Conservation (phyloP, 2,329 filamentous ascomycete genomes). For the Teratosphaeria destructans region DNA sequence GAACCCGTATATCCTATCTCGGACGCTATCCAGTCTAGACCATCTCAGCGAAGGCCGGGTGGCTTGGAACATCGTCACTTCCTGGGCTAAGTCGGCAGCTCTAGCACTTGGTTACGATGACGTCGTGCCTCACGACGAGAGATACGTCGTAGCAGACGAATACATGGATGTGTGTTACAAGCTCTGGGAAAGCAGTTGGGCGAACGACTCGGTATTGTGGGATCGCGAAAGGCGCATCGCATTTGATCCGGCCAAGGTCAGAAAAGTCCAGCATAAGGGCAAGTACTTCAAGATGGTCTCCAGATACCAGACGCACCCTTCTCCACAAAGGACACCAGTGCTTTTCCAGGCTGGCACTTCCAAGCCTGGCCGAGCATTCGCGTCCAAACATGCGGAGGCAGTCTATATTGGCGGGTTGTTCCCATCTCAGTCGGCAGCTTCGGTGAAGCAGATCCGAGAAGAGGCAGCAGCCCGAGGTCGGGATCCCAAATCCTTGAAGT, state of each 20-base stretch:
- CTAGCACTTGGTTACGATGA: conserved; percentile 31
- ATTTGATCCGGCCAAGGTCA: conserved; percentile 45
- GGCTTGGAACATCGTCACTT: conserved; percentile 48
- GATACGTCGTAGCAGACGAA: conserved; percentile 54
- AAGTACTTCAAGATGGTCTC: conserved; percentile 36
- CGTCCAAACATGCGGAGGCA: conserved; percentile 59
- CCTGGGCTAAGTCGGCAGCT: conserved; percentile 43
- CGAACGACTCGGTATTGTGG: conserved; percentile 30
- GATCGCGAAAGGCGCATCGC: conserved; percentile 45
- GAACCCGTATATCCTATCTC: conserved; percentile 55
- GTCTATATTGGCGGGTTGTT: conserved; percentile 45
- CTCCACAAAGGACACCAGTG: conserved; percentile 50
- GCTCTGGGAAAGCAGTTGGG: conserved; percentile 21
- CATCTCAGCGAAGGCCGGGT: conserved; percentile 53
- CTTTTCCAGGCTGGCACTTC: conserved; percentile 62
- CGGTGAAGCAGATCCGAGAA: conserved; percentile 41
- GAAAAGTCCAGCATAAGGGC: conserved; percentile 35
- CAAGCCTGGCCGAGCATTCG: conserved; percentile 54
- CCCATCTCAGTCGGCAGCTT: conserved; percentile 27
- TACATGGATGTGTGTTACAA: conserved; percentile 48
- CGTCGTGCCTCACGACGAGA: conserved; percentile 37
- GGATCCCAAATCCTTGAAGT: conserved; percentile 53
- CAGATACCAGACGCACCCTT: conserved; percentile 43
- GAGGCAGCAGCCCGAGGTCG: conserved; percentile 44
- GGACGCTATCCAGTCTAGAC: conserved; percentile 56